A percentile compares a stretch with the other conserved stretches of the same genome.
phyloP scores from a whole-genome alignment of 2,329 filamentous ascomycete genomes.

The Diaporthe nobilis region DNA sequence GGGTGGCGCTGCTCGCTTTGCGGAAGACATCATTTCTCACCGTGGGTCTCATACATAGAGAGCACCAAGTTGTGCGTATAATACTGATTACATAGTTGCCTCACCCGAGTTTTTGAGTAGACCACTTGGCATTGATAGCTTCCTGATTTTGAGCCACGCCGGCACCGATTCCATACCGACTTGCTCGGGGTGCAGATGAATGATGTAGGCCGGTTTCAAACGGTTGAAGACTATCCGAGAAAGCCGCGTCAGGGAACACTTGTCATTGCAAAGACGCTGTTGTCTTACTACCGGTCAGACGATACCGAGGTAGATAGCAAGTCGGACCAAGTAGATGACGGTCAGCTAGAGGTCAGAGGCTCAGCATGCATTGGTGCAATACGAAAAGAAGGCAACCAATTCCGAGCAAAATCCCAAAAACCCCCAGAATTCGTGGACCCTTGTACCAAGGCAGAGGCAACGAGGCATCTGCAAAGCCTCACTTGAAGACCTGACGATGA shows the following conservation, averaged over 20 bases:
- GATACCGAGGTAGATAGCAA: neutral
- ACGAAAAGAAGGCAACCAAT: conserved; percentile 2
- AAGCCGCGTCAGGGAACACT: neutral
- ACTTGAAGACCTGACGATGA: neutral
- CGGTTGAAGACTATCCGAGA: neutral
- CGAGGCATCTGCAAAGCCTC: conserved; percentile 20
- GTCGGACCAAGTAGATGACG: neutral
- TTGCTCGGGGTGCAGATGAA: neutral
- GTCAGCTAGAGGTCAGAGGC: neutral
- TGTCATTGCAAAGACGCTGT: neutral
- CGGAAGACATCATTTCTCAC: neutral
- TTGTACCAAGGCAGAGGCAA: neutral
- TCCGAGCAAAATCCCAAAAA: neutral
- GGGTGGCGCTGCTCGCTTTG: too few relatives aligned
- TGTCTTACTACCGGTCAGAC: neutral
- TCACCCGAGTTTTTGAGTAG: too few relatives aligned
- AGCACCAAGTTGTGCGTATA: too few relatives aligned
- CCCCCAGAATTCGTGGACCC: neutral
- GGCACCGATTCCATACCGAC: neutral
- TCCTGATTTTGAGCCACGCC: neutral
- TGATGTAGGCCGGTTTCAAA: neutral
- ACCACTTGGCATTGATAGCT: neutral
- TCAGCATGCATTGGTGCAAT: neutral
- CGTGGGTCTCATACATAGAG: too few relatives aligned
- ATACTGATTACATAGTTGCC: neutral